These are phyloP conservation scores for Dimocarpus longan DNA, from an alignment of 345 rosid species.

Conservation along the genomic window DNA sequence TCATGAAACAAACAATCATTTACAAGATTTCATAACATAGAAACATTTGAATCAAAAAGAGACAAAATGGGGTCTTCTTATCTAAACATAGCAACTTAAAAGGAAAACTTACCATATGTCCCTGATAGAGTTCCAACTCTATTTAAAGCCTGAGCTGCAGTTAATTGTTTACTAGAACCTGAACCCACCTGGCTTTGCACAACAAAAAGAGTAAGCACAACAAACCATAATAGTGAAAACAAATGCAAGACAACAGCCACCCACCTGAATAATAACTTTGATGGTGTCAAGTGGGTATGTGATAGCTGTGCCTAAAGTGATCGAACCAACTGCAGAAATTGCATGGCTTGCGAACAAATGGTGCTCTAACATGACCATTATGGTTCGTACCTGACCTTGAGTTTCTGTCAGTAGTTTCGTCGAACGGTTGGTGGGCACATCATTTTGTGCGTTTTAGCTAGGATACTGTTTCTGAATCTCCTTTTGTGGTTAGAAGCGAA, in stretches of 20 bases:
- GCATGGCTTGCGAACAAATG: constrained; percentile 80
- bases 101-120: constrained; percentile 40
- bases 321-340: constrained; percentile 70
- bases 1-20: constrained; percentile 4
- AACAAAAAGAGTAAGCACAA: constrained; percentile 9
- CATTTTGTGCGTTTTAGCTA: neutral
- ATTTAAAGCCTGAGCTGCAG: constrained; percentile 47
- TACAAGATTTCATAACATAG: neutral
- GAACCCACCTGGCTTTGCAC: constrained; percentile 75
- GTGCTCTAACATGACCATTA: constrained; percentile 49
- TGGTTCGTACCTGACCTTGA: neutral
- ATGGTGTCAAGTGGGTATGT: constrained; percentile 86
- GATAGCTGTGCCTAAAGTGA: constrained; percentile 63
- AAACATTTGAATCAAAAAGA: neutral
- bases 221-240: constrained; percentile 2
- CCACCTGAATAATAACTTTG: constrained; percentile 84
- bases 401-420: neutral
- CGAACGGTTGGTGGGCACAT: neutral
- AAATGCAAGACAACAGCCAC: neutral
- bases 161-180: constrained; percentile 56
- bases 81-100: neutral
- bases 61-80: neutral
- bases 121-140: constrained; percentile 69
- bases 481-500: neutral
- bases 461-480: too few species aligned